These are phyloP conservation scores for Penstemon davidsonii DNA, from an alignment of 257 asterid genomes.

Conservation along the genomic window DNA sequence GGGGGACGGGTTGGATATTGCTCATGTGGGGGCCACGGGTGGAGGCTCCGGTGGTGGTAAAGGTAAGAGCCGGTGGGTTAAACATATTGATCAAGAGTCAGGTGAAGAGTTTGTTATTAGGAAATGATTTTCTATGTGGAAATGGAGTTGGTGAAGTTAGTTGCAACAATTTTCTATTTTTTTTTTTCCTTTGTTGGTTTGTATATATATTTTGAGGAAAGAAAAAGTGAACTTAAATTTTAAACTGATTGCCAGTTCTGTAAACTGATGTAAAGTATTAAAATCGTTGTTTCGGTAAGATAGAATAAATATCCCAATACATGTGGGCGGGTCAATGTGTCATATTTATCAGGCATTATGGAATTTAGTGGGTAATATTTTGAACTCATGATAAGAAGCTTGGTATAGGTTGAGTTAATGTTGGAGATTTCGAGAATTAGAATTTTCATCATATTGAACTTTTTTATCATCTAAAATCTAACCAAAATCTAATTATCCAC, in stretches of 20 bases:
- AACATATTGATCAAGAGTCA: slow-evolving; percentile 46
- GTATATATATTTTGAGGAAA: slow-evolving; percentile 24
- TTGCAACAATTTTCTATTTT: background rate
- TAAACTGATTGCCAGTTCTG: background rate
- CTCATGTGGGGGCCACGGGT: slow-evolving; percentile 61
- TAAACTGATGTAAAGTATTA: too few species aligned
- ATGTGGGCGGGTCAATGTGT: too few species aligned
- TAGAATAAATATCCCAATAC: too few species aligned
- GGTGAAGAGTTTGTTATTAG: slow-evolving; percentile 70
- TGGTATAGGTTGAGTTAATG: too few species aligned
- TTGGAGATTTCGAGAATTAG: too few species aligned
- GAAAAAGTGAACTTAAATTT: background rate
- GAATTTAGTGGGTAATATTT: too few species aligned
- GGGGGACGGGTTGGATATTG: slow-evolving; percentile 80
- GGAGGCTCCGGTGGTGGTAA: slow-evolving; percentile 30
- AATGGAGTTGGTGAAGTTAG: background rate
- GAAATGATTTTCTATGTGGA: slow-evolving; percentile 30
- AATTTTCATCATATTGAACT: too few species aligned
- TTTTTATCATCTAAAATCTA: too few species aligned
- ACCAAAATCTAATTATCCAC: too few species aligned
- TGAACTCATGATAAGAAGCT: too few species aligned
- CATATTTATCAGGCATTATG: too few species aligned
- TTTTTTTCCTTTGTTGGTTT: background rate
- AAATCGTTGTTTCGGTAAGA: too few species aligned
- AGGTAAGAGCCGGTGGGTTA: slow-evolving; percentile 57